Evolutionary conservation across 768 basidiomycete species (phyloP).

Genomic region (Serendipita indica): DNA sequence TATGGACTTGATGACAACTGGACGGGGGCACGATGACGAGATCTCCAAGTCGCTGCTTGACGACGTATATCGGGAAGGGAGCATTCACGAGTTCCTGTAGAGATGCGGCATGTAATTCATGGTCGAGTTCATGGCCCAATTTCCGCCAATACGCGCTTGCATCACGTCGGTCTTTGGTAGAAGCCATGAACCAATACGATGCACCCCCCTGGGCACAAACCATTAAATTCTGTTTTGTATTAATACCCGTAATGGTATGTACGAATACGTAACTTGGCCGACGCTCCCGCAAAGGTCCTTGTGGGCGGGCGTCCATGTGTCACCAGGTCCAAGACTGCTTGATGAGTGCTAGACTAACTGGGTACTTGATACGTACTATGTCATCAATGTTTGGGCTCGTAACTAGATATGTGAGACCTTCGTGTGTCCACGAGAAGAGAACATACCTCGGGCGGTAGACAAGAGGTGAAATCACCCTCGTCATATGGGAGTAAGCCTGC

Average conservation of each 20-base stretch:
- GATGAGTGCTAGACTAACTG: no score
- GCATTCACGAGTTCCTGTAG: conserved; percentile 48
- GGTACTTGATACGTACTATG: no score
- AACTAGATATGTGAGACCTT: conserved; percentile 26
- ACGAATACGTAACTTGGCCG: conserved; percentile 29
- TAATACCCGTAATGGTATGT: not conserved
- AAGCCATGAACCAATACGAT: conserved; percentile 81
- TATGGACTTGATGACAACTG: conserved; percentile 74
- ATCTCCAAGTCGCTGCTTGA: conserved; percentile 62
- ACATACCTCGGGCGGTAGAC: conserved; percentile 39
- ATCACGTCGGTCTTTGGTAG: conserved; percentile 36
- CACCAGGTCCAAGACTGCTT: conserved; percentile 60
- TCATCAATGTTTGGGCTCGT: conserved; percentile 67
- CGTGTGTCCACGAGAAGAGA: not conserved
- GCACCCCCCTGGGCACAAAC: conserved; percentile 62
- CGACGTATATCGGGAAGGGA: conserved; percentile 53
- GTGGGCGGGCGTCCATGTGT: conserved; percentile 73
- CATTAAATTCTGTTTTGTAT: conserved; percentile 51
- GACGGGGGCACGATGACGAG: conserved; percentile 67
- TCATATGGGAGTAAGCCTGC: conserved; percentile 36
- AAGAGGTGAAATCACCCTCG: conserved; percentile 40
- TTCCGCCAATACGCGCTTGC: conserved; percentile 43
- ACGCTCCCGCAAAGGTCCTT: conserved; percentile 75
- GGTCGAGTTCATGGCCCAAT: conserved; percentile 44
- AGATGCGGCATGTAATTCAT: conserved; percentile 52